Base-by-base conservation (phyloP, 257 asterid species). In the Agastache rugosa region DNA sequence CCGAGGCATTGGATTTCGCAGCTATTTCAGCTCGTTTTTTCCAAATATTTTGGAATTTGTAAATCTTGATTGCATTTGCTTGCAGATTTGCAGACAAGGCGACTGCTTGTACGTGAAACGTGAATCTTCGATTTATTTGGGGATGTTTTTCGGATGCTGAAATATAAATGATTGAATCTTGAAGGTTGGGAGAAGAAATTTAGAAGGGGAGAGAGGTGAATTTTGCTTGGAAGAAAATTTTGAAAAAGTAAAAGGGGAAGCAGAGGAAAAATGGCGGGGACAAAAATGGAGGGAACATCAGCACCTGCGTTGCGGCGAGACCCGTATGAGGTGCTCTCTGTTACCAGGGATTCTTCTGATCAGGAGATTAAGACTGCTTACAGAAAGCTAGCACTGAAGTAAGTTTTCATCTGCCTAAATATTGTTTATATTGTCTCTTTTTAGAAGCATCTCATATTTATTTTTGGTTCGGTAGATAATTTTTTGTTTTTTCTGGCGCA, bases 331-430 rank as follows among this genome's bases (percentile, higher is more conserved):
- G 99, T 95, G 81, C 85, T 95, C 66, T 84, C 82, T 39, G 99
- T 93, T 14, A 54, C 96, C 15, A 90, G 87, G 79, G 99, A 95
- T 65, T 85, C 97, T 66, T 85, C 98, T 72, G 99, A 95, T 80
- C 97, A 95, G 83, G 99, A 95, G 71, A 93, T 95, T 69, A 95
- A 95, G 84, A 89, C 97, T 79, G 96, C 99, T 73, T 95, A 95
- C 71, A 83, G 99, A 75, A 95, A 91, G 86, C 98, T 95, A 77
- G 99, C 99, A 75, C 96, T 95, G 69, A 95, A 92, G 99, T 95
- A 84, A 53, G 90, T 82, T 64, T 20, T 1, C 12, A 20, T 20
- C 35, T 11, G 12, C 51, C 48, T 62, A 20, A 19, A 11, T 3
- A 17, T 15, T 44, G 42, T 23, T 45, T n/a, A n/a, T n/a, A n/a